These are phyloP conservation scores for Eucommia ulmoides DNA, from an alignment of 257 asterid genomes.

Conservation along the genomic window DNA sequence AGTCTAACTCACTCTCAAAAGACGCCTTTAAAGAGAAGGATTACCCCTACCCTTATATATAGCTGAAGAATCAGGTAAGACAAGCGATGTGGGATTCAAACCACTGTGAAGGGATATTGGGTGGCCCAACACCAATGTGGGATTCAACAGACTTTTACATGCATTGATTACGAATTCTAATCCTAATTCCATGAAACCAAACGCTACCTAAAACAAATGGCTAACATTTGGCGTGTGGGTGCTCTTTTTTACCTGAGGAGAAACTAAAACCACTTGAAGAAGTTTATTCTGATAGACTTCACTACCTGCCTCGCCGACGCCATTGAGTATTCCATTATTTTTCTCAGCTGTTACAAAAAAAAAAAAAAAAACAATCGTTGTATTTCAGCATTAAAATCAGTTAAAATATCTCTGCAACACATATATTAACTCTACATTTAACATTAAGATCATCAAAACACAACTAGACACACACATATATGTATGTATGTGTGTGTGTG, in stretches of 20 bases:
- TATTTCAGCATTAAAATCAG: neutral
- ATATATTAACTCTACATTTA: no score
- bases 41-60: no score
- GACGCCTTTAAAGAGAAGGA: no score
- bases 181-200: neutral
- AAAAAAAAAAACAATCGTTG: neutral
- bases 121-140: no score
- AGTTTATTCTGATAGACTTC: slow-evolving; percentile 32
- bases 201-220: neutral
- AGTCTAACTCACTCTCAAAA: no score
- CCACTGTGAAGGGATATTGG: neutral
- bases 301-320: slow-evolving; percentile 24
- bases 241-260: slow-evolving; percentile 62
- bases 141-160: no score
- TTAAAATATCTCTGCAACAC: no score
- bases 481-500: neutral
- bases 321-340: slow-evolving; percentile 32
- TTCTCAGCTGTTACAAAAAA: slow-evolving; percentile 29
- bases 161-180: neutral
- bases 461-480: neutral
- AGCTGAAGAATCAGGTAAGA: no score
- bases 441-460: no score
- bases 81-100: neutral
- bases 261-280: slow-evolving; percentile 80
- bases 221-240: neutral